Base-by-base conservation (phyloP, 345 rosid genomes). In the Arabis hirsuta region DNA sequence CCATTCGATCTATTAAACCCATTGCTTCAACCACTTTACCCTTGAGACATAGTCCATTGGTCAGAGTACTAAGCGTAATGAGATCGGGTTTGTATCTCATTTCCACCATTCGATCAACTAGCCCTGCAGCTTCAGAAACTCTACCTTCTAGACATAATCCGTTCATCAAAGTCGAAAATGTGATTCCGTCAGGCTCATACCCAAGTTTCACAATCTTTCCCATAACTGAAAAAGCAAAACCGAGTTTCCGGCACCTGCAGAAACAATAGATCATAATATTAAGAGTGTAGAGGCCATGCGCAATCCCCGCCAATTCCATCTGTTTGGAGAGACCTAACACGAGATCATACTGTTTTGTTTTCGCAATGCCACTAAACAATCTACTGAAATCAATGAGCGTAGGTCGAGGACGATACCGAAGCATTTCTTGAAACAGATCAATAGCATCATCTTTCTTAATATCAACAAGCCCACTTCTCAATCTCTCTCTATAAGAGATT, bases 1-100 rank as follows among this genome's bases (percentile, higher is more conserved):
- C 65, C 73, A 69, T 46, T 16, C 65, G 57, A 69, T 69, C 73
- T 0, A 69, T 41, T 2, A 69, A 38, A 46, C 6, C 39, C 7
- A 56, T 0, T 0, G 65, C 73, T 47, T 69, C 57, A 48, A 7
- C 57, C 1, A 69, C 39, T 32, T 14, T 36, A 56, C 57, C 65
- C 2, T 61, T n/a, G 38, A 61, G 65, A 61, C 48, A 61, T 26
- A 61, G 38, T 43, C 65, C 52, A 22, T 61, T 61, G 38, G 43
- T 5, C 12, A 61, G 1, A 12, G 38, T 24, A 51, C 4, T 61
- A 7, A 61, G 1, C 12, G 38, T 61, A 6, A 44, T 20, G 62
- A 57, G 43, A 39, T 46, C 0, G 56, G 67, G 74, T 24, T 0
- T 20, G 1, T 1, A 29, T 1, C 6, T 2, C 29, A 3, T n/a